A percentile compares a stretch with the other conserved stretches of the same genome.
phyloP scores from a whole-genome alignment of 179 eudicot species.

The Nepenthes alata region DNA sequence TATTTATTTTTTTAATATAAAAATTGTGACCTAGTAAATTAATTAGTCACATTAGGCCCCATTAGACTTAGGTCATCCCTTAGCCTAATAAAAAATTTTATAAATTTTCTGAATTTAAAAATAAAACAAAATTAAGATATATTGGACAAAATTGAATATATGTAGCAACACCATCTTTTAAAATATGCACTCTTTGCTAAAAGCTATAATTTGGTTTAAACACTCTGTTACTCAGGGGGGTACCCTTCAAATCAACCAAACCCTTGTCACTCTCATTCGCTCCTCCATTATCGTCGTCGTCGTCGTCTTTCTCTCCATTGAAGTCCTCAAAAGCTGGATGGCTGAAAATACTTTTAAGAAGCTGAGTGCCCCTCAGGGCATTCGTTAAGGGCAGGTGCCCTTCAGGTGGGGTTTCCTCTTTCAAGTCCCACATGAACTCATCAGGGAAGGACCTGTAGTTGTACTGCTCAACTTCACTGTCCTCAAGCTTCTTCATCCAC shows the following conservation, averaged over 20 bases:
- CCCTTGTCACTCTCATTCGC: slow-evolving; percentile 7
- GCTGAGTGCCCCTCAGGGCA: slow-evolving; percentile 83
- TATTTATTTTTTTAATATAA: no score
- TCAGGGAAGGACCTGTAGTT: slow-evolving; percentile 74
- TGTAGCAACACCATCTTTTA: no score
- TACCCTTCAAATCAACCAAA: neutral
- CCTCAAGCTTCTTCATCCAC: slow-evolving; percentile 90
- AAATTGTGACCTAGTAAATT: no score
- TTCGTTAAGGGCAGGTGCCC: slow-evolving; percentile 89
- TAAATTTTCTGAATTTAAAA: no score
- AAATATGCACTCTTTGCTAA: slow-evolving; percentile 4
- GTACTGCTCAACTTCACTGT: slow-evolving; percentile 58
- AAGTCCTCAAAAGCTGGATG: slow-evolving; percentile 62
- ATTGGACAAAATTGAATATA: no score
- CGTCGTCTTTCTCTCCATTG: slow-evolving; percentile 21
- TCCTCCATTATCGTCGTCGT: slow-evolving; percentile 9
- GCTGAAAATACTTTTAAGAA: slow-evolving; percentile 38
- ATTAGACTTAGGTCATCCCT: no score
- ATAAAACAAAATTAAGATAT: no score
- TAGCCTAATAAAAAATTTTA: no score
- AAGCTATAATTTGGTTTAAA: slow-evolving; percentile 64
- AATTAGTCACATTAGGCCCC: no score
- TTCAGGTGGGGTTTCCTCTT: slow-evolving; percentile 36
- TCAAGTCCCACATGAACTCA: slow-evolving; percentile 75
- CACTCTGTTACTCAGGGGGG: slow-evolving; percentile 25